Base-by-base conservation (phyloP, 257 asterid species). In the Solanum neorickii region DNA sequence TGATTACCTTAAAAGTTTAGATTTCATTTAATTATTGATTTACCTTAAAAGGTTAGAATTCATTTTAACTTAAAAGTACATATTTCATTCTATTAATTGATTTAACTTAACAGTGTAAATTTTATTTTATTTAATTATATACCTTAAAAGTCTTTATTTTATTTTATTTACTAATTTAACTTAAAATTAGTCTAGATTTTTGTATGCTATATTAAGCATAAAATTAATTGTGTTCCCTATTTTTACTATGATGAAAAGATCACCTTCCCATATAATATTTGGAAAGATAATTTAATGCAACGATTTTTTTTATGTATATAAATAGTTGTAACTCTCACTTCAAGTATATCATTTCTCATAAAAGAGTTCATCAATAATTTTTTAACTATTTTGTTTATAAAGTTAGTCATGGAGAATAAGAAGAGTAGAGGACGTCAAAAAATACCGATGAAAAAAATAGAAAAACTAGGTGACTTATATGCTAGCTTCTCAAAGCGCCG, bases 401-500 rank as follows among this genome's bases (percentile, higher is more conserved):
- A 12, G 25, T 41, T 75, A 39, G 29, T 0, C 56, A 75, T 75
- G 93, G 89, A 83, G 77, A 87, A 60, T 0, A 91, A 83, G 87
- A 89, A 33, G 77, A 52, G 88, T 21, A 87, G 39, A 59, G 66
- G 66, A 20, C 66, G 66, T 12, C 66, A 20, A 59, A 59, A 59
- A 12, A 59, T 59, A 59, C 66, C 88, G 23, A 90, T 91, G 14
- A 10, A 15, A 25, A 89, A 73, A 52, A 89, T 91, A 33, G 86
- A 85, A 78, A 88, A 83, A 5, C 90, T 88, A 21, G 85, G 56
- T 2, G 91, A 88, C 9, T 73, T 90, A 18, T 92, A 41, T 12
- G 92, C 91, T 3, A 89, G 92, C 2, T 92, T 92, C 85, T 91
- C 92, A 20, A 92, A 91, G 65, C 87, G 94, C 1, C 56, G 93